Evolutionary conservation across 2,329 filamentous ascomycete species (phyloP).

Genomic region (Fusarium sp.): DNA sequence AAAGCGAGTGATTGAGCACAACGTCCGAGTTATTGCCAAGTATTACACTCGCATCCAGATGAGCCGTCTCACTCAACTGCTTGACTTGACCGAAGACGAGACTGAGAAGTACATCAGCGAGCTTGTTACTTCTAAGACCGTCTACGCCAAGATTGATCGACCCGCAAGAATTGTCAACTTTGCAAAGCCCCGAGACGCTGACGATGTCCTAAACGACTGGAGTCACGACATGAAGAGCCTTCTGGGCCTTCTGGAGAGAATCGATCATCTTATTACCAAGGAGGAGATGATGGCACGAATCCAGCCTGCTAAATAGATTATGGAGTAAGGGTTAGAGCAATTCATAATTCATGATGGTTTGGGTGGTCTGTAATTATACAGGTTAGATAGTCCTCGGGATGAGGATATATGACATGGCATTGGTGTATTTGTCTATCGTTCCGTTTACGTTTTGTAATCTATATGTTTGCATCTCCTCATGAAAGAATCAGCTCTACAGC

Average conservation of each 20-base stretch:
- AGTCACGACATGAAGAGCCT: conserved; percentile 97
- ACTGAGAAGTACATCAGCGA: conserved; percentile 99
- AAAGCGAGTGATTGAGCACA: conserved; percentile 99
- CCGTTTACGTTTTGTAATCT: conserved; percentile 41
- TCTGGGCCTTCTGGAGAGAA: conserved; percentile 85
- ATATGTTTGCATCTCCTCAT: conserved; percentile 26
- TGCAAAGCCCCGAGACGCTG: conserved; percentile 92
- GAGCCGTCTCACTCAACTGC: conserved; percentile 86
- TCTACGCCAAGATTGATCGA: conserved; percentile 96
- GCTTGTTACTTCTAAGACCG: conserved; percentile 95
- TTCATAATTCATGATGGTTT: conserved; percentile 48
- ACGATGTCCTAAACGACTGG: conserved; percentile 98
- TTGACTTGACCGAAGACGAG: conserved; percentile 94
- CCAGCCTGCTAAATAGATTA: conserved; percentile 69
- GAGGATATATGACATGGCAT: conserved; percentile 51
- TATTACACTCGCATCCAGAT: conserved; percentile 99
- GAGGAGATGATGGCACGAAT: conserved; percentile 99
- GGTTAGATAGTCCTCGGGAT: conserved; percentile 52
- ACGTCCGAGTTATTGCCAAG: conserved; percentile 95
- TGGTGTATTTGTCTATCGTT: conserved; percentile 47
- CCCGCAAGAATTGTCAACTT: conserved; percentile 94
- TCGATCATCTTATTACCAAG: conserved; percentile 98
- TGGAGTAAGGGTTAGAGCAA: conserved; percentile 46
- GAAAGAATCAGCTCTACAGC: conserved; percentile 31
- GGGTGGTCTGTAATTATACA: conserved; percentile 54